Evolutionary conservation across 257 asterid genomes (phyloP), one percentile per base, ranked within the genome.

Genomic region (Asclepias syriaca): DNA sequence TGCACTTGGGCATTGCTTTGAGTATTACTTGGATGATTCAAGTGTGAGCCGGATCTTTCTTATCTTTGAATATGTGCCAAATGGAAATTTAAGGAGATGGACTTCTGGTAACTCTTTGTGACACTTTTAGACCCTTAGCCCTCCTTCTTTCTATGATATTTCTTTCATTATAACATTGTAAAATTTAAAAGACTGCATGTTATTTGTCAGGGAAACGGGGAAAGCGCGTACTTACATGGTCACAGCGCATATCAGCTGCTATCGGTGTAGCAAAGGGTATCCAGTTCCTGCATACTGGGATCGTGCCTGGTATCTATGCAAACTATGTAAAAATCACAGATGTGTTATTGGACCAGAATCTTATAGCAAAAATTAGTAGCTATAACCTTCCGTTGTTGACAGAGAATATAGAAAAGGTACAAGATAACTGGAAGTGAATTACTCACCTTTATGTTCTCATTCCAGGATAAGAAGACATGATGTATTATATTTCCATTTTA

Each of bases 1-100:
- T 69, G 81, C 95, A 75, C 89, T 91, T 63, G 98, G 98, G 60
- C 98, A 91, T 81, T 93, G 98, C 87, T 89, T 91, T n/a, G 96
- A 88, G 84, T 91, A 83, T 79, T 71, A 82, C 85, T 80, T 82
- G 81, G 97, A 93, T 69, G 98, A 91, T 81, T 88, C 97, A 9
- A 88, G 87, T 68, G 86, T 88, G 48, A 91, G 96, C 86, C 85
- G 96, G 72, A 83, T 89, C 51, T 86, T 91, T 74, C 88, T 91
- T 5, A 87, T 93, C 74, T 93, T 93, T 55, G 98, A 90, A 58
- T 86, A 89, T 53, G 95, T 87, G 27, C 89, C 96, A 6, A 87
- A 88, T 9, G 96, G 98, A 79, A 87, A 87, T 65, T 89, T 93
- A 65, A 84, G 97, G 79, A 85, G 83, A 87, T 93, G 94, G 96